phyloP scores from a whole-genome alignment of 2,329 filamentous ascomycete genomes.

The Penicillium corylophilum region DNA sequence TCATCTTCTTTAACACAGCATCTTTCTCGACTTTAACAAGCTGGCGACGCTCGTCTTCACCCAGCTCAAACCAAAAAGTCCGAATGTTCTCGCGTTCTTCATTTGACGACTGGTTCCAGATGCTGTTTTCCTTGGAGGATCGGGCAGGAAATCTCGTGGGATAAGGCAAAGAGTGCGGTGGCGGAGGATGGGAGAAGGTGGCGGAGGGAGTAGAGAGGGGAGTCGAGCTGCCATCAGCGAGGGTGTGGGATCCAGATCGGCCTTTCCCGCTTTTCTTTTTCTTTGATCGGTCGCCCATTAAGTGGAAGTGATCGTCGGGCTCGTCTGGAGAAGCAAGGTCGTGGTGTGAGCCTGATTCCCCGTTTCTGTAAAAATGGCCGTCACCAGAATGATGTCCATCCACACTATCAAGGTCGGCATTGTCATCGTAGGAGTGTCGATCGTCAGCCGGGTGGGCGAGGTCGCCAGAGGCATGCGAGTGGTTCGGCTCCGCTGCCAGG shows the following conservation, averaged over 20 bases:
- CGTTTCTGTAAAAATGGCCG: conserved; percentile 56
- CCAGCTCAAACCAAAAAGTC: conserved; percentile 93
- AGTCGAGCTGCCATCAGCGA: conserved; percentile 40
- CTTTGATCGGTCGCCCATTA: conserved; percentile 36
- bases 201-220: conserved; percentile 46
- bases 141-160: conserved; percentile 44
- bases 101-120: conserved; percentile 94
- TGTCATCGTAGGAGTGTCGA: conserved; percentile 30
- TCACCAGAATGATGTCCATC: conserved; percentile 48
- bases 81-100: conserved; percentile 97
- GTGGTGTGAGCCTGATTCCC: conserved; percentile 41
- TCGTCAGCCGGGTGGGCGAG: conserved; percentile 29
- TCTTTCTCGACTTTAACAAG: conserved; percentile 98
- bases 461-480: conserved; percentile 26
- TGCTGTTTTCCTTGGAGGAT: conserved; percentile 69
- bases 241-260: conserved; percentile 34
- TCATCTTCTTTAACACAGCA: conserved; percentile 97
- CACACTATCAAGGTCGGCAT: conserved; percentile 31
- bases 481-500: conserved; percentile 57
- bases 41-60: conserved; percentile 90
- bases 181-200: conserved; percentile 41
- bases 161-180: conserved; percentile 45
- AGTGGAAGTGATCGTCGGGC: conserved; percentile 23
- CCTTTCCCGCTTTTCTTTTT: conserved; percentile 44
- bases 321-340: conserved; percentile 13